phyloP scores from a whole-genome alignment of 768 basidiomycete genomes.

The Rhodosporidiobolus sp. region DNA sequence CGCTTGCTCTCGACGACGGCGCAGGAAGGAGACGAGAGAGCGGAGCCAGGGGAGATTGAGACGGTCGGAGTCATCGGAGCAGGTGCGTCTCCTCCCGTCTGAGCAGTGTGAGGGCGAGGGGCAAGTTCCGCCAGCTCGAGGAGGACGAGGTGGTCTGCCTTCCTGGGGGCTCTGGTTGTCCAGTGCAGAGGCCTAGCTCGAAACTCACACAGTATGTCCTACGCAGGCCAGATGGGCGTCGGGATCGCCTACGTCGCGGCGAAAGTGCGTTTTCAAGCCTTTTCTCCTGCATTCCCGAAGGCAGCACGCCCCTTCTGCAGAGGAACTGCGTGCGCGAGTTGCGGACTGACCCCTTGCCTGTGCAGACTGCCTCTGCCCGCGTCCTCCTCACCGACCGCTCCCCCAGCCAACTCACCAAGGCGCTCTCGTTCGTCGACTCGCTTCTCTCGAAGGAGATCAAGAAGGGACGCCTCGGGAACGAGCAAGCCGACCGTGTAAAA shows the following conservation, averaged over 20 bases:
- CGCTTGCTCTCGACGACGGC: no score
- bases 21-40: no score
- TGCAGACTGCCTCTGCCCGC: constrained; percentile 77
- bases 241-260: constrained; percentile 78
- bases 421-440: constrained; percentile 67
- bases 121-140: neutral
- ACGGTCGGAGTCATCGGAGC: constrained; percentile 64
- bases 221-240: constrained; percentile 60
- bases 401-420: constrained; percentile 66
- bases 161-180: no score
- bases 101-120: neutral
- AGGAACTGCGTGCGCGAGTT: no score
- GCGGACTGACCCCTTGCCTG: constrained; percentile 24
- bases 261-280: constrained; percentile 17
- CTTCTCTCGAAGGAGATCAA: constrained; percentile 82
- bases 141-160: constrained; percentile 1
- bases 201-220: neutral
- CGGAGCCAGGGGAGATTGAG: constrained; percentile 52
- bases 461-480: constrained; percentile 67
- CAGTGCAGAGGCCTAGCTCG: no score
- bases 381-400: constrained; percentile 83
- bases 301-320: neutral
- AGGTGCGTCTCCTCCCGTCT: neutral
- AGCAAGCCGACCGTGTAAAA: constrained; percentile 70
- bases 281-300: neutral